phyloP scores from a whole-genome alignment of 2,329 filamentous ascomycete genomes.

The Talaromyces sp. region DNA sequence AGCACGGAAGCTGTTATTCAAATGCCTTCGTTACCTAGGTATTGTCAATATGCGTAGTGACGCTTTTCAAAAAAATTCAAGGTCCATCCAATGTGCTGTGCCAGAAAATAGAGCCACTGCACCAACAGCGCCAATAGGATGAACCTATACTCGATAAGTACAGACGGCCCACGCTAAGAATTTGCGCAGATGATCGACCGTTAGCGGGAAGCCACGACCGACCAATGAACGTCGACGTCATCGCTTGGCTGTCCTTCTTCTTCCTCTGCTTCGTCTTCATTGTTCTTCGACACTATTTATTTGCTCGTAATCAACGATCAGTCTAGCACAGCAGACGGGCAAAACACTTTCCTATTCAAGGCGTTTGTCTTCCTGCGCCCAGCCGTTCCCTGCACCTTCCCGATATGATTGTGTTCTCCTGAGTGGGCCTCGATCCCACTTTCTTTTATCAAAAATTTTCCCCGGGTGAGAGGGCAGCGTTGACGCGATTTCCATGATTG shows the following conservation, averaged over 20 bases:
- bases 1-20: neutral
- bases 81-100: no score
- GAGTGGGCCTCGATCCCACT: neutral
- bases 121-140: no score
- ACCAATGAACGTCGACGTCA: neutral
- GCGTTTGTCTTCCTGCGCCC: neutral
- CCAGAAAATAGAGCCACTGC: no score
- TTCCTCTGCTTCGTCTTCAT: neutral
- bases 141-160: no score
- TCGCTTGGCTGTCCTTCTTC: neutral
- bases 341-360: neutral
- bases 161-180: no score
- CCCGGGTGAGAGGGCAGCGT: neutral
- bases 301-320: neutral
- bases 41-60: neutral
- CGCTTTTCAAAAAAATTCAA: neutral
- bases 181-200: neutral
- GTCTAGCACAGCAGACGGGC: no score
- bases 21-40: neutral
- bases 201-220: neutral
- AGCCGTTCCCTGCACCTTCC: neutral
- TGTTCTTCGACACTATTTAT: neutral
- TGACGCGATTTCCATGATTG: neutral
- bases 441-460: neutral
- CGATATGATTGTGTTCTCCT: neutral